Percentiles rank a stretch among this genome's conserved stretches.
Conservation (phyloP, 768 basidiomycete genomes). For the Leccinum pellstonianum region DNA sequence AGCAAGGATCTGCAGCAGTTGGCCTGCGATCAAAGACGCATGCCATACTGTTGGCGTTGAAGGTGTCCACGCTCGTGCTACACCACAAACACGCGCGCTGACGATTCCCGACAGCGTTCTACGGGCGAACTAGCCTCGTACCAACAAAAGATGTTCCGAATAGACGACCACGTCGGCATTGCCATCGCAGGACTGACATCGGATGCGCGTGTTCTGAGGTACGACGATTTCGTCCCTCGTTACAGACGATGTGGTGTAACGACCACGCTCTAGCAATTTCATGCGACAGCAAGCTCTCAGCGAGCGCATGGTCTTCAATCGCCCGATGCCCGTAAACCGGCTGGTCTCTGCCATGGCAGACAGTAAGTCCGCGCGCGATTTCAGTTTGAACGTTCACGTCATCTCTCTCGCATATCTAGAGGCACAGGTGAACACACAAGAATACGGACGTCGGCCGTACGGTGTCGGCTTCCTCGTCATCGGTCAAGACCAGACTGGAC, state of each 20-base stretch:
- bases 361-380: constrained; percentile 54
- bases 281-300: constrained; percentile 99
- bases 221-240: not conserved
- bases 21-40: constrained; percentile 95
- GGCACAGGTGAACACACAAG: constrained; percentile 98
- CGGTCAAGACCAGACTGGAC: constrained; percentile 93
- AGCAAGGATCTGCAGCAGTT: constrained; percentile 99
- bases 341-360: constrained; percentile 93
- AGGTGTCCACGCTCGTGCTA: constrained; percentile 49
- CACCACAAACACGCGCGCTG: not conserved
- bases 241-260: not conserved
- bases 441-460: constrained; percentile 95
- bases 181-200: constrained; percentile 99
- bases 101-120: constrained; percentile 65
- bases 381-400: not conserved
- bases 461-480: constrained; percentile 99
- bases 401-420: constrained; percentile 45
- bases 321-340: constrained; percentile 91
- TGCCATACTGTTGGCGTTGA: constrained; percentile 86
- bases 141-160: constrained; percentile 99
- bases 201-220: constrained; percentile 97
- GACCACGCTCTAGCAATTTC: constrained; percentile 69
- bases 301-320: constrained; percentile 92
- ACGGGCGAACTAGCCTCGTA: constrained; percentile 98
- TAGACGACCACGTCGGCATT: constrained; percentile 99